Evolutionary conservation across 805 yeast species (phyloP), one percentile per base, ranked within the genome.

Genomic region (Candida schatavii): DNA sequence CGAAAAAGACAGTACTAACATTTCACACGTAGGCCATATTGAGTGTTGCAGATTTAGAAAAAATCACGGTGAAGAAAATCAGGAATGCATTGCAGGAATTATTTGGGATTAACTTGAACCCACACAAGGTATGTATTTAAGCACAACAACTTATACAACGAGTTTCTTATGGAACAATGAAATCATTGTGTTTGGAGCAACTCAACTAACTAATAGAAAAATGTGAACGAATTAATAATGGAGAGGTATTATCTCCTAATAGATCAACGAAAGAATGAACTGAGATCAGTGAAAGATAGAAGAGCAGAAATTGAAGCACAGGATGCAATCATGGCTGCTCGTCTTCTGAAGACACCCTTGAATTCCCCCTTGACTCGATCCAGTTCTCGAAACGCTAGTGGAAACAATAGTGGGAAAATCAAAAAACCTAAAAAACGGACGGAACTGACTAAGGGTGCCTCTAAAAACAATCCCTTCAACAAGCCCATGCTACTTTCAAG

Each of bases 21-120:
- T n/a, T n/a, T n/a, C n/a, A n/a, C n/a, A n/a, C n/a, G 5, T 33
- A 80, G 85, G 88, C 95, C 1, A 85, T 87, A 9, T 62, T 87
- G 28, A 68, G 81, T 38, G 89, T 79, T 5, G 78, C 90, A 1
- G 84, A 86, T 51, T 69, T 85, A 25, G 83, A 82, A 45, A 71
- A 76, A 46, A 79, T 86, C 13, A 78, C 90, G 0, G 88, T 85
- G 5, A 84, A 83, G 58, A 75, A 77, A 55, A 78, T 87, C 19
- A 68, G 95, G 46, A 72, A 74, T 45, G 91, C 90, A 0, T 54
- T 87, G n/a, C 88, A 82, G 55, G 85, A 78, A 46, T 66, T 87
- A 25, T 85, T 81, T 52, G 77, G 74, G 3, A 67, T 74, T 1
- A 80, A 83, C 48, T 68, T 85, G 33, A 62, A 52, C 17, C 64